These are phyloP conservation scores for Pythium dissotocum DNA, from an alignment of 352 stramenopile genomes.

Conservation along the genomic window DNA sequence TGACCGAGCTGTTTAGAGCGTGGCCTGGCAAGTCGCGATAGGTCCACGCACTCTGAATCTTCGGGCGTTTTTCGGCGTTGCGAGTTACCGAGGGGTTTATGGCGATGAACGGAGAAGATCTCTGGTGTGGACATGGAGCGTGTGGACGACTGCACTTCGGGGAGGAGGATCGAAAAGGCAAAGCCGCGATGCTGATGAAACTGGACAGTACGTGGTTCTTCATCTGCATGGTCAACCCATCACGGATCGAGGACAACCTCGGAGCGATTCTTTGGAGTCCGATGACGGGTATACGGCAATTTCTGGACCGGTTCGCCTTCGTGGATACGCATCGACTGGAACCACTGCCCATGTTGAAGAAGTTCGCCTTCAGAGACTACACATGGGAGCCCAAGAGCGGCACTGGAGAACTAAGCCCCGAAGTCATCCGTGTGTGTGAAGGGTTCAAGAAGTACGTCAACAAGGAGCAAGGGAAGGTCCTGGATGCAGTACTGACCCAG, in stretches of 20 bases:
- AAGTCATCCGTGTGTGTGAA: not conserved
- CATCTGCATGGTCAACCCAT: not conserved
- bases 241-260: not conserved
- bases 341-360: not conserved
- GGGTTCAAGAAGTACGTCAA: not conserved
- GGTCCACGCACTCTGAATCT: not conserved
- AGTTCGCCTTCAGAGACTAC: not conserved
- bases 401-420: too few relatives aligned
- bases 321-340: not conserved
- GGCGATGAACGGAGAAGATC: not conserved
- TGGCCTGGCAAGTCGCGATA: not conserved
- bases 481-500: not conserved
- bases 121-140: not conserved
- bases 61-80: not conserved
- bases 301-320: not conserved
- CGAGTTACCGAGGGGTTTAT: not conserved
- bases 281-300: not conserved
- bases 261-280: not conserved
- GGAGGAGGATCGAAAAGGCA: not conserved
- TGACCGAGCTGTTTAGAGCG: not conserved
- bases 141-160: not conserved
- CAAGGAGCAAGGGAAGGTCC: not conserved
- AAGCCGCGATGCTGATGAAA: not conserved
- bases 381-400: not conserved
- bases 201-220: not conserved